phyloP scores from a whole-genome alignment of 2,329 filamentous ascomycete species.

The Aspergillus sp. region DNA sequence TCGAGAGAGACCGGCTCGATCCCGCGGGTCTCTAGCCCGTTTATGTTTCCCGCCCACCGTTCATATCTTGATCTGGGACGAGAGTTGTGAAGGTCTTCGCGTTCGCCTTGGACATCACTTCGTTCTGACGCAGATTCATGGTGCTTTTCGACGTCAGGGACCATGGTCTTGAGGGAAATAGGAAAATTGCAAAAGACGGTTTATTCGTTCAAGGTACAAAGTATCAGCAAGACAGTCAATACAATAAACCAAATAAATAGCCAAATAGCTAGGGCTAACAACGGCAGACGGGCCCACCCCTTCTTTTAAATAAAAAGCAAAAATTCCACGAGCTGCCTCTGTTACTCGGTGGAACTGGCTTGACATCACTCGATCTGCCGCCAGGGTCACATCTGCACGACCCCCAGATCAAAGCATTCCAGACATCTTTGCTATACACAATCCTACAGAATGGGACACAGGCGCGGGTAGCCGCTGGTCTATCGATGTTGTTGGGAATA shows the following conservation, averaged over 20 bases:
- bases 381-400: conserved; percentile 8
- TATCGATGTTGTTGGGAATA: background rate
- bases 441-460: background rate
- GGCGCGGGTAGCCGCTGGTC: background rate
- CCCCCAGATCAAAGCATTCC: conserved; percentile 10
- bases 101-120: conserved; percentile 9
- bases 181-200: background rate
- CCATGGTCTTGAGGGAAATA: conserved; percentile 6
- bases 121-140: conserved; percentile 9
- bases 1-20: conserved; percentile 14
- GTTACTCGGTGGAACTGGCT: conserved; percentile 7
- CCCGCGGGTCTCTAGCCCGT: conserved; percentile 9
- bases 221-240: background rate
- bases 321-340: background rate
- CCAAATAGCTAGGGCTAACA: background rate
- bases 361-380: conserved; percentile 13
- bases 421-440: background rate
- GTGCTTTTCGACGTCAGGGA: conserved; percentile 14
- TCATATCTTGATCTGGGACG: conserved; percentile 1
- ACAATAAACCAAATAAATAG: background rate
- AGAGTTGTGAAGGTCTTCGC: conserved; percentile 9
- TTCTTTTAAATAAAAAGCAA: background rate
- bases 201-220: background rate
- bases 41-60: conserved; percentile 9
- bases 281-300: background rate